Conservation (phyloP, 352 stramenopile species). For the Phytophthora meadii region DNA sequence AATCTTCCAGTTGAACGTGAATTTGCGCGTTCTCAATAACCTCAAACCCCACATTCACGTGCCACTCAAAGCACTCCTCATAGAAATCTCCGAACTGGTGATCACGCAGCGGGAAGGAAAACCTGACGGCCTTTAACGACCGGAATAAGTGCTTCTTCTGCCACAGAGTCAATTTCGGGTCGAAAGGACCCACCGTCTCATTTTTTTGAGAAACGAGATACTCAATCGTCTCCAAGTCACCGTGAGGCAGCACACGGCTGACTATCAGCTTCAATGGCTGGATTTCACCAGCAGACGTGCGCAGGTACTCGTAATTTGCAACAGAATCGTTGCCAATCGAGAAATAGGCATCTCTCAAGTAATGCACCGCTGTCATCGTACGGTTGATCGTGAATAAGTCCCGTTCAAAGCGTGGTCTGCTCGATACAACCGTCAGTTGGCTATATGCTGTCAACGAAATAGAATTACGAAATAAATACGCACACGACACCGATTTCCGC, state of each 20-base stretch:
- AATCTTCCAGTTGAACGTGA: constrained; percentile 65
- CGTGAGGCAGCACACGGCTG: constrained; percentile 38
- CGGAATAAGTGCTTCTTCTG: constrained; percentile 59
- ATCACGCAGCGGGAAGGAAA: constrained; percentile 72
- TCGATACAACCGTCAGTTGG: constrained; percentile 1
- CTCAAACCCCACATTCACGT: constrained; percentile 60
- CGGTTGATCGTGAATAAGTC: constrained; percentile 81
- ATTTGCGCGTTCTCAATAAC: constrained; percentile 59
- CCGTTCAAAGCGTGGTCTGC: constrained; percentile 64
- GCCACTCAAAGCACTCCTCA: constrained; percentile 87
- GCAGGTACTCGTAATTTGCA: constrained; percentile 84
- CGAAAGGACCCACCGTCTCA: constrained; percentile 65
- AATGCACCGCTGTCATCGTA: constrained; percentile 66
- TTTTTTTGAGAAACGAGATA: constrained; percentile 57
- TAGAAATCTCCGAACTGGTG: constrained; percentile 81
- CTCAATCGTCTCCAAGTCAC: constrained; percentile 34
- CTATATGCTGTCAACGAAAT: neutral
- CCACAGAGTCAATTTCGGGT: constrained; percentile 36
- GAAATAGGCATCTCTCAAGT: constrained; percentile 82
- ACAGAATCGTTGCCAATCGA: constrained; percentile 69
- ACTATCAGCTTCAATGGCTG: constrained; percentile 52
- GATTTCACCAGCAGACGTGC: constrained; percentile 31
- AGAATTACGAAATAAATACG: constrained; percentile 12
- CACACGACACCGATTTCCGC: constrained; percentile 62
- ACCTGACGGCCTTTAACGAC: constrained; percentile 49